A percentile compares a stretch with the other conserved stretches of the same genome.
Conservation (phyloP, 768 basidiomycete species). For the Rossbeevera mucosa region DNA sequence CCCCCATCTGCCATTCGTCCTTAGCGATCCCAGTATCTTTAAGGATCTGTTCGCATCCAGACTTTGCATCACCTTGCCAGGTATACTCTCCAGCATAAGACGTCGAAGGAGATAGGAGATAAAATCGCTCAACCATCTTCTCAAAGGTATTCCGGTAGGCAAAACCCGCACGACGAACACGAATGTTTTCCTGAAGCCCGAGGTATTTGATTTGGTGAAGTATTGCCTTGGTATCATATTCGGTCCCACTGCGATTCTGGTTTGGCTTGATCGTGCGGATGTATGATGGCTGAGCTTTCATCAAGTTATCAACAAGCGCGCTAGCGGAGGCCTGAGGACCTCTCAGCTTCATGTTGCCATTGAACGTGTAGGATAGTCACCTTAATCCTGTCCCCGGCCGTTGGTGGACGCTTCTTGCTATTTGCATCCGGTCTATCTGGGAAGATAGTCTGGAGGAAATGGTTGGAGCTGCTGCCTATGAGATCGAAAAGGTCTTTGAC, state of each 20-base stretch:
- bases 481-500: slow-evolving; percentile 94
- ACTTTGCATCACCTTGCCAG: slow-evolving; percentile 86
- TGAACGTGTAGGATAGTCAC: slow-evolving; percentile 32
- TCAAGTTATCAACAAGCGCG: slow-evolving; percentile 94
- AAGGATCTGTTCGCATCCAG: slow-evolving; percentile 89
- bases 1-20: slow-evolving; percentile 99
- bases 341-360: neutral
- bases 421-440: slow-evolving; percentile 93
- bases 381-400: slow-evolving; percentile 97
- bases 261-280: slow-evolving; percentile 99
- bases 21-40: slow-evolving; percentile 92
- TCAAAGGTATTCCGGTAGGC: slow-evolving; percentile 98
- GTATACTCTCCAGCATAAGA: slow-evolving; percentile 99
- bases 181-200: slow-evolving; percentile 96
- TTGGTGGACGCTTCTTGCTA: slow-evolving; percentile 96
- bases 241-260: slow-evolving; percentile 86
- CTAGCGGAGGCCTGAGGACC: slow-evolving; percentile 73
- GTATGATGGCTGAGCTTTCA: slow-evolving; percentile 96
- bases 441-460: slow-evolving; percentile 86
- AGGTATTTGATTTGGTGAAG: slow-evolving; percentile 99
- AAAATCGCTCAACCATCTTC: slow-evolving; percentile 99
- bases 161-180: slow-evolving; percentile 95
- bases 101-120: slow-evolving; percentile 88
- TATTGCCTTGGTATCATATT: slow-evolving; percentile 93
- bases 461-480: slow-evolving; percentile 71